Evolutionary conservation across 106 monocot genomes (phyloP), one percentile per base, ranked within the genome.

Genomic region (Dendrobium chrysotoxum): DNA sequence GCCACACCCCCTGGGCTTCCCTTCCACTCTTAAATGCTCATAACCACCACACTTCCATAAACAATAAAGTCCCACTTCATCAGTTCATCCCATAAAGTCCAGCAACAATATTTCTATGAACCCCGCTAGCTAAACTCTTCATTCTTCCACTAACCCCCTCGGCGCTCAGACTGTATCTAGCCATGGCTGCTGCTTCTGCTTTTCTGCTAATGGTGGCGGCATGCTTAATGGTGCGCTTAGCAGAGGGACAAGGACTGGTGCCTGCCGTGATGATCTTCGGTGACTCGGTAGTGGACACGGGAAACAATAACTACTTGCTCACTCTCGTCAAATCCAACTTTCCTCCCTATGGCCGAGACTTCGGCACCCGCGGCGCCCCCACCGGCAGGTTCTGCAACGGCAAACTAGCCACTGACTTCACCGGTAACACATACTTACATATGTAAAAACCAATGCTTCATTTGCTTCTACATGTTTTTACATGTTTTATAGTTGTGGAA

Each of bases 301-400:
- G 96, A n/a, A 97, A 97, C 85, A 97, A 97, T 85, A 86, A 92
- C 92, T 26, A 86, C 72, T 81, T 82, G 28, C 13, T 68, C 72
- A 94, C 94, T 12, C 71, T 94, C 15, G 85, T 97, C 16, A 90
- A 84, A 76, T 90, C 96, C 80, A 81, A 94, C 79, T 92, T 89
- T 85, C 94, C 94, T 16, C 96, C 96, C 3, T 97, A 97, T 21
- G 96, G 96, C 58, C 64, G 94, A 25, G 96, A 94, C 72, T 97
- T 94, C 74, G 17, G 40, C 39, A 12, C 54, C 39, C 17, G 79
- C 31, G 86, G 82, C 28, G 28, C 16, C 2, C 89, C 96, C 26
- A 94, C 94, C 18, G 96, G 94, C 23, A 78, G 96, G 72, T 97
- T 97, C 82, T 97, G 92, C 86, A 94, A 97, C 64, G 96, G 96